Conservation (phyloP, 257 asterid species). For the Cordia subcordata region DNA sequence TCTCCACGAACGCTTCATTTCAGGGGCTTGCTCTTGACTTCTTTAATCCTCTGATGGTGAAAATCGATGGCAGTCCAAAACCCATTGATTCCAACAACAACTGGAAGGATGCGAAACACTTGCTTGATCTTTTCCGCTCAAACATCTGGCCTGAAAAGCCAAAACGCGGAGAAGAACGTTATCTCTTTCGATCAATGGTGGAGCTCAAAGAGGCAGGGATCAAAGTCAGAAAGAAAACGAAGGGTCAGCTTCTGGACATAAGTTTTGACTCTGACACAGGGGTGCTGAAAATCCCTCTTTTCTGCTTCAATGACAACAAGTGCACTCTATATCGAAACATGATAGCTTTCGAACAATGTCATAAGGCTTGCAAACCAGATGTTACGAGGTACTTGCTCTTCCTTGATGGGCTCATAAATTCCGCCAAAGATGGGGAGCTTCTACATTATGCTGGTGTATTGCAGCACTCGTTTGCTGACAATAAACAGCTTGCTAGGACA, state of each 20-base stretch:
- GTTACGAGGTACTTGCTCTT: conserved; percentile 11
- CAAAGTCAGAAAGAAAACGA: not conserved
- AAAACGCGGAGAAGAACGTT: conserved; percentile 1
- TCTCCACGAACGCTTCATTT: not conserved
- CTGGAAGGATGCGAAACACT: not conserved
- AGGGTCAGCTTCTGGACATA: not conserved
- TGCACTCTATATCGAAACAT: conserved; percentile 3
- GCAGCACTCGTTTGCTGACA: conserved; percentile 7
- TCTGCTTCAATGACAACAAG: not conserved
- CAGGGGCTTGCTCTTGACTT: not conserved
- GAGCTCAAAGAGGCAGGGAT: conserved; percentile 10
- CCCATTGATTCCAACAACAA: too few species aligned
- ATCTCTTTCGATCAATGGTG: not conserved
- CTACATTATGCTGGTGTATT: conserved; percentile 6
- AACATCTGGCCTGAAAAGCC: not conserved
- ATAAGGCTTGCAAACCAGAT: conserved; percentile 7
- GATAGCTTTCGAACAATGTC: conserved; percentile 10
- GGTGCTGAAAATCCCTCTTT: not conserved
- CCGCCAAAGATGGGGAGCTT: conserved; percentile 4
- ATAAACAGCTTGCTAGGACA: conserved; percentile 4
- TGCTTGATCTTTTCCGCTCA: not conserved
- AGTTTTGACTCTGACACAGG: conserved; percentile 2
- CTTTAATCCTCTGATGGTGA: conserved; percentile 5
- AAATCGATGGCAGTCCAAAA: too few species aligned
- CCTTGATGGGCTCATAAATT: conserved; percentile 7